Evolutionary conservation across 129 eudicot species (phyloP), one percentile per base, ranked within the genome.

Genomic region (Flaveria robusta): DNA sequence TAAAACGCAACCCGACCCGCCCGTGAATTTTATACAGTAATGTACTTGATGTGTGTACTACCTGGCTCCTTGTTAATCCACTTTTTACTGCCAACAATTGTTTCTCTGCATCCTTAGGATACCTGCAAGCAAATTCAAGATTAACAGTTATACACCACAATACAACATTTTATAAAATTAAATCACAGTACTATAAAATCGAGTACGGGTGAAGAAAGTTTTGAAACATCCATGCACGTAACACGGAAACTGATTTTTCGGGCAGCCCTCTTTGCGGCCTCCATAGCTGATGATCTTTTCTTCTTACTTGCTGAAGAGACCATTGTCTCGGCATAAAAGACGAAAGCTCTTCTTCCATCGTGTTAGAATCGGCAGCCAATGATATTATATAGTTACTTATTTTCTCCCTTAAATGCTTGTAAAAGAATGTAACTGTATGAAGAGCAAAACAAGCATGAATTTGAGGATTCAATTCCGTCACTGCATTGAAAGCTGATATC

Each of bases 231-330:
- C 98, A 94, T 39, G 97, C 93, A 24, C 97, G 90, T 52, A 94
- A 74, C 70, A 94, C 93, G 5, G 97, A 88, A 59, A 94, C 97
- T 13, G 98, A 88, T 82, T 85, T 88, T 79, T 94, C 98, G 0
- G 98, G 98, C 81, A 94, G 81, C 42, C 98, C 98, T 91, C 98
- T 86, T 62, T 94, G 98, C 9, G 98, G 98, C 77, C 93, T 87
- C 96, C 97, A 94, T 37, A 94, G 22, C 54, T 91, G 97, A 58
- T 89, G 96, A 71, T 94, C 99, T 82, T 88, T 87, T 82, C 89
- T 83, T 77, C 75, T 85, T 46, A 89, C 82, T 78, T 94, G 99
- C 81, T 91, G 97, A 46, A 94, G 85, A 41, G 93, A 90, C 99
- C 99, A 94, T 75, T 91, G 99, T 72, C 89, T 94, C 20, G 89